phyloP scores from a whole-genome alignment of 129 eudicot genomes.

The Arctium minus region DNA sequence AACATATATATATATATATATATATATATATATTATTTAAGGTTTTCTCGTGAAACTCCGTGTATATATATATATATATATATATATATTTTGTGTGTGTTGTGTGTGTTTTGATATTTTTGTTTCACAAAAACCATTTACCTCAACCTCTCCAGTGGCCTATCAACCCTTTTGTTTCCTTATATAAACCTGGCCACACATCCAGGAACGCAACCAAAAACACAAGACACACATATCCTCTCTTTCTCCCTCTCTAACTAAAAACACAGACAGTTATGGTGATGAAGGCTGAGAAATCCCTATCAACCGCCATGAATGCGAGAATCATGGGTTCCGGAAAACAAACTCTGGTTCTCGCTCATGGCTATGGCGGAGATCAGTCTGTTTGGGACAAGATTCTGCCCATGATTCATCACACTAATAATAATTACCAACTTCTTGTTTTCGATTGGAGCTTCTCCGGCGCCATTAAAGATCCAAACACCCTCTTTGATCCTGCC shows the following conservation, averaged over 20 bases:
- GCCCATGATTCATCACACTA: slow-evolving; percentile 25
- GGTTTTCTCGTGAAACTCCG: too few species aligned
- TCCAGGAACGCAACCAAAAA: slow-evolving; percentile 14
- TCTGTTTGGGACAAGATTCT: slow-evolving; percentile 75
- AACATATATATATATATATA: too few species aligned
- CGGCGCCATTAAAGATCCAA: slow-evolving; percentile 57
- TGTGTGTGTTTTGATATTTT: neutral
- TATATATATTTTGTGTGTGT: too few species aligned
- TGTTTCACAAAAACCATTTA: neutral
- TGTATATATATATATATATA: too few species aligned
- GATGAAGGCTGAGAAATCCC: slow-evolving; percentile 26
- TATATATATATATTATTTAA: too few species aligned
- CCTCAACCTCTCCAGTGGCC: neutral
- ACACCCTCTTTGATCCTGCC: slow-evolving; percentile 46
- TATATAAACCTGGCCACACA: slow-evolving; percentile 34
- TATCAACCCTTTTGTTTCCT: slow-evolving; percentile 22
- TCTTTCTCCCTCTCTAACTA: neutral
- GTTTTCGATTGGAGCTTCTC: slow-evolving; percentile 86
- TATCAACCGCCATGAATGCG: slow-evolving; percentile 63
- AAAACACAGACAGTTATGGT: slow-evolving; percentile 31
- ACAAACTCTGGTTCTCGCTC: slow-evolving; percentile 63
- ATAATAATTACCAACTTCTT: slow-evolving; percentile 37
- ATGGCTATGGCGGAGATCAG: slow-evolving; percentile 88
- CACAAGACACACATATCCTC: slow-evolving; percentile 11
- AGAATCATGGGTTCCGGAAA: slow-evolving; percentile 56